Base-by-base conservation (phyloP, 345 rosid genomes). In the Eucalyptus melliodora region DNA sequence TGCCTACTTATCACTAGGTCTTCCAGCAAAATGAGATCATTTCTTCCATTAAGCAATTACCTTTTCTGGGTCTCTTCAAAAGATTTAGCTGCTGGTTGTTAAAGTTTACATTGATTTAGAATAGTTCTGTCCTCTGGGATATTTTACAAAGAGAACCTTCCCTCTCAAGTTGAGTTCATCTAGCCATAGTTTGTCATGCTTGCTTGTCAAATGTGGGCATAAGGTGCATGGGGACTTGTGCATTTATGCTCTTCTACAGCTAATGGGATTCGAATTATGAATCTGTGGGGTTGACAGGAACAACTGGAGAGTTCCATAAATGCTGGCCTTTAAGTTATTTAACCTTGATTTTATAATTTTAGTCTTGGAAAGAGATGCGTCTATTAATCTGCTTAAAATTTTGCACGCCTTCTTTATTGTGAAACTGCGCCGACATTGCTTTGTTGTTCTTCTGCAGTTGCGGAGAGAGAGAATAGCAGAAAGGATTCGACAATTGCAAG, bases 381-480 rank as follows among this genome's bases (percentile, higher is more conserved):
- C 83, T 40, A 40, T 21, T 12, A 37, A 15, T 77, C 30, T 77
- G 47, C 47, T 77, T 21, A 40, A 42, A 40, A 77, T 77, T 77
- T 77, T 77, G 30, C 30, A 23, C 47, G 4, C 30, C 27, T 30
- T 19, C 47, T 40, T 77, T 77, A 77, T 77, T 40, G 85, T 40
- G 85, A 40, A 72, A 17, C 44, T 34, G 82, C 8, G 26, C 44
- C 44, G 11, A 72, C 44, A 72, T 72, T 72, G 82, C 13, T 9
- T 72, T 34, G 13, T 77, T 23, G 14, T 88, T 90, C 90, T 88
- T 92, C 23, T 88, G 88, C 97, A 97, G 99, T 93, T 97, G 95
- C 97, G 99, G 88, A 92, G 99, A 88, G 99, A 98, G 92, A 95
- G 97, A 92, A 98, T 98, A 91, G 99, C 99, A 5, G 99, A 98